Conservation (phyloP, 2,329 filamentous ascomycete species). For the Anthostomella pinea region DNA sequence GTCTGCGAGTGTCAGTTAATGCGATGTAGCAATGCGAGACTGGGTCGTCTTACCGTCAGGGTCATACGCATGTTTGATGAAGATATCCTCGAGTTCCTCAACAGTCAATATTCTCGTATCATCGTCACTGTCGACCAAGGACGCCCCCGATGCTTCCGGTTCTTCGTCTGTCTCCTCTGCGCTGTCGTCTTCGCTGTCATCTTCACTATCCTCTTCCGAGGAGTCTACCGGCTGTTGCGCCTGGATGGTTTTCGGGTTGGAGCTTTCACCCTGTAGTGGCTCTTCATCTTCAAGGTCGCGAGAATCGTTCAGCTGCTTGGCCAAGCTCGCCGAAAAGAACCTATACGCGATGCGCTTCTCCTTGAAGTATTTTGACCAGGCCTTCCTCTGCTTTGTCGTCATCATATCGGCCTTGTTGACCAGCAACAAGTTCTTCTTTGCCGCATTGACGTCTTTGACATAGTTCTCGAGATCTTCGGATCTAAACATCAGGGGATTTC, state of each 20-base stretch:
- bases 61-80: slow-evolving; percentile 69
- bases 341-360: slow-evolving; percentile 80
- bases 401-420: slow-evolving; percentile 99
- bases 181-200: slow-evolving; percentile 31
- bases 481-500: slow-evolving; percentile 90
- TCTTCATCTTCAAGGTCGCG: slow-evolving; percentile 51
- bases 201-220: slow-evolving; percentile 29
- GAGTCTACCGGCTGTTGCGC: slow-evolving; percentile 19
- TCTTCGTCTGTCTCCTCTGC: slow-evolving; percentile 35
- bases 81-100: slow-evolving; percentile 86
- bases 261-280: slow-evolving; percentile 27
- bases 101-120: slow-evolving; percentile 84
- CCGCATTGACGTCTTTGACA: slow-evolving; percentile 85
- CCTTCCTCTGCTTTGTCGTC: slow-evolving; percentile 75
- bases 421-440: slow-evolving; percentile 85
- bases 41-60: slow-evolving; percentile 43
- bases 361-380: slow-evolving; percentile 86
- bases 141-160: slow-evolving; percentile 33
- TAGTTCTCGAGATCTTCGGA: slow-evolving; percentile 92
- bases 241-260: slow-evolving; percentile 33
- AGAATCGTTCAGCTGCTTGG: slow-evolving; percentile 83
- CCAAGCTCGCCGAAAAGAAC: slow-evolving; percentile 93
- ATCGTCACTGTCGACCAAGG: slow-evolving; percentile 41
- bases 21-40: slow-evolving; percentile 4
- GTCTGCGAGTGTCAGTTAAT: slow-evolving; percentile 34